A percentile compares a stretch with the other conserved stretches of the same genome.
These are phyloP conservation scores for Ustilago nuda DNA, from an alignment of 1,284 basidiomycete species.

Conservation along the genomic window DNA sequence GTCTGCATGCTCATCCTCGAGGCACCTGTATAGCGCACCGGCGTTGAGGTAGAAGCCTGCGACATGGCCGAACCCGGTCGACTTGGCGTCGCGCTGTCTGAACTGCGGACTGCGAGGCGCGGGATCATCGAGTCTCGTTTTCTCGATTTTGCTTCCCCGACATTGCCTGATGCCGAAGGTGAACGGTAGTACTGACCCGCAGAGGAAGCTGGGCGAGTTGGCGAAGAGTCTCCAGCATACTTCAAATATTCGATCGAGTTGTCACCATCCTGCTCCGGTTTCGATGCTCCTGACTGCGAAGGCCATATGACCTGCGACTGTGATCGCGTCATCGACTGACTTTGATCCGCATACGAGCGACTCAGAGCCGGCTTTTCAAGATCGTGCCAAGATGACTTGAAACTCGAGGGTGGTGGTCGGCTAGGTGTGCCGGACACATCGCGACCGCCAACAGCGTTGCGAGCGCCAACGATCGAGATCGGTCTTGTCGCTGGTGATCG, in stretches of 20 bases:
- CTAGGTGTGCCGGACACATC: slow-evolving; percentile 27
- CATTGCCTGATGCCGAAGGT: slow-evolving; percentile 47
- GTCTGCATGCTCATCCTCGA: slow-evolving; percentile 62
- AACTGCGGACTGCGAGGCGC: slow-evolving; percentile 37
- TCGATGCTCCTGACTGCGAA: slow-evolving; percentile 1
- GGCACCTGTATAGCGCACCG: slow-evolving; percentile 43
- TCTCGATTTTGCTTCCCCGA: slow-evolving; percentile 34
- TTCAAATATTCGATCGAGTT: slow-evolving; percentile 42
- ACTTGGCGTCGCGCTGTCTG: slow-evolving; percentile 23
- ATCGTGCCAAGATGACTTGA: slow-evolving; percentile 41
- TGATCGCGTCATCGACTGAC: slow-evolving; percentile 38
- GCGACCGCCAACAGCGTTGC: slow-evolving; percentile 6
- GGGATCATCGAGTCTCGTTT: slow-evolving; percentile 57
- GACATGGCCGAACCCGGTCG: slow-evolving; percentile 59
- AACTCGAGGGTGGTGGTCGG: slow-evolving; percentile 47
- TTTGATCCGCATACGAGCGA: slow-evolving; percentile 1
- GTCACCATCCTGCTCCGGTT: slow-evolving; percentile 10
- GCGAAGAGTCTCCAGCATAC: slow-evolving; percentile 13
- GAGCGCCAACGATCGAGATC: slow-evolving; percentile 25
- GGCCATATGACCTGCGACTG: slow-evolving; percentile 43
- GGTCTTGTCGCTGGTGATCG: slow-evolving; percentile 26
- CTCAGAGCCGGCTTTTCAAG: slow-evolving; percentile 13
- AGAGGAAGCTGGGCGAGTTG: slow-evolving; percentile 39
- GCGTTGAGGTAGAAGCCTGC: slow-evolving; percentile 44
- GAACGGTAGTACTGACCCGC: slow-evolving; percentile 58